Base-by-base conservation (phyloP, 495 filamentous ascomycete species). In the Neurospora terricola region DNA sequence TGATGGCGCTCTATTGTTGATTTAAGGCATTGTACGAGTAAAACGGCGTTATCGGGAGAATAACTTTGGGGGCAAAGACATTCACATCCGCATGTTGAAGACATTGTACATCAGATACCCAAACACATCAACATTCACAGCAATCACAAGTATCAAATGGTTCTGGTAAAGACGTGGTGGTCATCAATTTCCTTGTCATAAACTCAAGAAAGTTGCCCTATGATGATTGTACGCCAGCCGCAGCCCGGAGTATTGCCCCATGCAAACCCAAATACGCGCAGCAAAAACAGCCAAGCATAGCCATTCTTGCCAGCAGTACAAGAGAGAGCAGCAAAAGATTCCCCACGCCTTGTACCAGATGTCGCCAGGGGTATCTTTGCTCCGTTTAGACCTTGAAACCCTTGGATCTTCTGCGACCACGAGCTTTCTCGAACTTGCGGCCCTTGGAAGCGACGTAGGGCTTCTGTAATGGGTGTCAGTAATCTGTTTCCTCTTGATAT, bases 391-490 rank as follows among this genome's bases (percentile, higher is more conserved):
- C 96, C 93, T 99, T 99, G 93, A 98, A 99, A 88, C 96, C 96
- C 76, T 90, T 87, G 77, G 94, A 97, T 83, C 93, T 88, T 88
- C 96, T 95, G 83, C 96, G 93, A 81, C 96, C 96, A 94, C 96
- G 94, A 81, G 95, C 96, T 72, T 89, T 87, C 90, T 99, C 96
- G 87, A 98, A 99, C 88, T 99, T 99, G 83, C 96, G 92, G 79
- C 96, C 96, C 91, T 99, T 99, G 88, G 92, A 96, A 84, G 91
- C 90, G 78, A 99, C 90, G 78, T 98, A 94, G 36, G 96, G 96
- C 88, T 97, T 97, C 94, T 93, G 76, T 72, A 77, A 76, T 71
- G 77, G 11, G 71, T 66, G 78, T 86, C 69, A 86, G 83, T 54
- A 37, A 27, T 69, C 18, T 5, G n/a, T 30, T 2, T 10, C 8